Base-by-base conservation (phyloP, 2,329 filamentous ascomycete species). In the Dactylellina drechsleri region DNA sequence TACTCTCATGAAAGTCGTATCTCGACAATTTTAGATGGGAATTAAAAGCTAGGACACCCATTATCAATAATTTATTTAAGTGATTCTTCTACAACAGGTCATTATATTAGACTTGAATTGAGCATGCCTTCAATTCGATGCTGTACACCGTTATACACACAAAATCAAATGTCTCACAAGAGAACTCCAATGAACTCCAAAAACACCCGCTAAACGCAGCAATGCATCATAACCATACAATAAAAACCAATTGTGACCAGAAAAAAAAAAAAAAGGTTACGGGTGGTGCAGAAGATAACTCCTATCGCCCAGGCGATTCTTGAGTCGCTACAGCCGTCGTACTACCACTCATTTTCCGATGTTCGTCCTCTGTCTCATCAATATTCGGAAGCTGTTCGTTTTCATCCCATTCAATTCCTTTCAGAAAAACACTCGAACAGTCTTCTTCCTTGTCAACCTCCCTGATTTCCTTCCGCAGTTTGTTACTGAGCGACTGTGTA, bases 401-500 rank as follows among this genome's bases (percentile, higher is more conserved):
- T 52, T 74, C 70, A 43, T 67, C 70, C 70, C 70, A 74, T 20
- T 67, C 70, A 20, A 66, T 49, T 40, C 56, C 18, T 47, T 56
- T 73, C 20, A 74, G 43, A 47, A 74, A 62, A 4, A 50, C 61
- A 15, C 58, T 67, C 3, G 70, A 74, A 12, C 26, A n/a, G 8
- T 74, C 70, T 13, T 74, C 62, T 2, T 47, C 61, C 26, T 73
- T 54, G 12, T 74, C 70, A 41, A 67, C 52, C 18, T 74, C 70
- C 40, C 64, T 74, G 52, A 74, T 74, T 53, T 74, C 70, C 20
- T 64, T 31, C 6, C 70, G 62, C 50, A 67, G 45, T 28, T 62
- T 61, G 16, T 62, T 74, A 66, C 70, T 74, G 57, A 74, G 70
- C 12, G 62, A 74, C 53, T 74, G 70, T 15, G 62, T 74, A 57